Percentiles rank a stretch among this genome's conserved stretches.
These are phyloP conservation scores for Vitis hybrid DNA, from an alignment of 177 flowering plant genomes.

Conservation along the genomic window DNA sequence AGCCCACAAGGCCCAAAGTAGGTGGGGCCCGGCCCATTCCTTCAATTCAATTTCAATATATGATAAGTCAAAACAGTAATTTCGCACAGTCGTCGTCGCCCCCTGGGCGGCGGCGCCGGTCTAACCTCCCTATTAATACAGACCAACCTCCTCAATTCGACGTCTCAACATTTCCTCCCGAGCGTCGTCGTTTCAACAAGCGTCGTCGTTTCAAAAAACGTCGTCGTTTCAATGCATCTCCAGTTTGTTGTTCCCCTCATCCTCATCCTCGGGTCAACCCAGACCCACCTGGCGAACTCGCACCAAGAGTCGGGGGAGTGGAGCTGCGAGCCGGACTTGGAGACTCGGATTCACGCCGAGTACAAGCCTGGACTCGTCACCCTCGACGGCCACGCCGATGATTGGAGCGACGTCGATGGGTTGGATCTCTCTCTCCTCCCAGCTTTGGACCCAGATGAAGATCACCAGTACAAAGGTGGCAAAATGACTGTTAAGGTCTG, in stretches of 20 bases:
- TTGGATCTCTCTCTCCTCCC: conserved; percentile 78
- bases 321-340: conserved; percentile 68
- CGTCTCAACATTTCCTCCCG: background rate
- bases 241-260: conserved; percentile 10
- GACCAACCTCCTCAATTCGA: no score
- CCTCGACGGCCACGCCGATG: conserved; percentile 82
- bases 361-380: conserved; percentile 72
- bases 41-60: no score
- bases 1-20: no score
- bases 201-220: background rate
- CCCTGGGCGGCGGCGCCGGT: no score
- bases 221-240: conserved; percentile 23
- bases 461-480: conserved; percentile 68
- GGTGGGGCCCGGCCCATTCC: no score
- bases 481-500: conserved; percentile 79
- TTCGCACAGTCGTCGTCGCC: no score
- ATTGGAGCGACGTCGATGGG: conserved; percentile 78
- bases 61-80: no score
- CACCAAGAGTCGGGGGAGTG: conserved; percentile 77
- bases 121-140: no score
- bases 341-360: conserved; percentile 50
- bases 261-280: conserved; percentile 10
- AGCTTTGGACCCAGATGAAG: conserved; percentile 91
- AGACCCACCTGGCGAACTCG: conserved; percentile 34
- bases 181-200: background rate